Base-by-base conservation (phyloP, 2,329 filamentous ascomycete species). In the Fusarium verrucosum region DNA sequence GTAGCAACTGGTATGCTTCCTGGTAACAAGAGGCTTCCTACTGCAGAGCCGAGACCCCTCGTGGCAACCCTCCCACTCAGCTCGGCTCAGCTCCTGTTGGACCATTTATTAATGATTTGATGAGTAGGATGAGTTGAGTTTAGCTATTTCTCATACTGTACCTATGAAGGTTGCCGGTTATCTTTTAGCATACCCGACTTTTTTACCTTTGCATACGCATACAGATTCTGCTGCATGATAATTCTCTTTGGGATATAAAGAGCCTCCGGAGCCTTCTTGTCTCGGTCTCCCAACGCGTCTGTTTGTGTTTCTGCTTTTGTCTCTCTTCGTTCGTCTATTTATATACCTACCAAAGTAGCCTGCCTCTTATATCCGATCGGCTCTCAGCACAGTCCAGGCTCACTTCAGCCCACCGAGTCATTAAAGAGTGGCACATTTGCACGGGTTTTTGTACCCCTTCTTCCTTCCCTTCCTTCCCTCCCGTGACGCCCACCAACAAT, bases 401-500 rank as follows among this genome's bases (percentile, higher is more conserved):
- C 32, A 30, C 25, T n/a, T 19, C 41, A 57, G 44, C 33, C 26
- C 53, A 44, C n/a, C n/a, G n/a, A n/a, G n/a, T n/a, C n/a, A n/a
- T n/a, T 28, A 38, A 50, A 43, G 36, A 46, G 32, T 61, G 50
- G 62, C 44, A 35, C 44, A 50, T 53, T 41, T 56, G 55, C 49
- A 53, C 52, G 53, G 43, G 35, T 56, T n/a, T 63, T 65, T 65
- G 56, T 53, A 53, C 65, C 52, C 46, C 52, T 53, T 59, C 35
- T 36, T n/a, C 52, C 49, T 59, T n/a, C n/a, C n/a, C n/a, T n/a
- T n/a, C n/a, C 41, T 45, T 16, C 44, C 16, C 47, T 64, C 43
- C 59, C 41, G 58, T 23, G 16, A 36, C 28, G 47, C 40, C 56
- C 53, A 54, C 58, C 63, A 62, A 65, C 55, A 53, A 72, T 72